Conservation (phyloP, 169 alveolate genomes). For the Plasmodium vinckei region DNA sequence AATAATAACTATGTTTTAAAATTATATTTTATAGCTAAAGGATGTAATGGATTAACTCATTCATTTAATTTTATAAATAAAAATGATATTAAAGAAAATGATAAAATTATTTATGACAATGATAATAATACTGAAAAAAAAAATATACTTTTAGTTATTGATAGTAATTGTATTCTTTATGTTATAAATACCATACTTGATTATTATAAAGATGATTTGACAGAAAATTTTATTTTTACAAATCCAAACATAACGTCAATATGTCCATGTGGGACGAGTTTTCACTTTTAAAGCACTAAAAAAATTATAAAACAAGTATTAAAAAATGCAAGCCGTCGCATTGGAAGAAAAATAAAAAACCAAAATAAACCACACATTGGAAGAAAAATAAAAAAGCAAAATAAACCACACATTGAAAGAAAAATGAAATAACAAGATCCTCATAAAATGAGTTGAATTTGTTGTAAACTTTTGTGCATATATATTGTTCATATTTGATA, state of each 20-base stretch:
- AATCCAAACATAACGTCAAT: constrained; percentile 69
- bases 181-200: constrained; percentile 66
- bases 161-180: constrained; percentile 42
- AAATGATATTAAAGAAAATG: constrained; percentile 38
- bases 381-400: neutral
- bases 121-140: constrained; percentile 8
- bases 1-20: constrained; percentile 24
- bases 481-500: neutral
- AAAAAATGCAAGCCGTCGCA: too few relatives aligned
- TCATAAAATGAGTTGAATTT: too few relatives aligned
- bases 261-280: constrained; percentile 73
- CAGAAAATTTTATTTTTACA: constrained; percentile 57
- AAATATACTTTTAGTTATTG: constrained; percentile 55
- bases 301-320: too few relatives aligned
- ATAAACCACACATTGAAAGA: neutral
- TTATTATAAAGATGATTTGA: constrained; percentile 58
- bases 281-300: constrained; percentile 27
- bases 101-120: constrained; percentile 51
- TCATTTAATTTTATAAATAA: constrained; percentile 33
- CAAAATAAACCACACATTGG: neutral
- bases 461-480: neutral
- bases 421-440: neutral
- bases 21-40: constrained; percentile 48
- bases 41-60: constrained; percentile 73
- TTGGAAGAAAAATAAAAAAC: too few relatives aligned